Evolutionary conservation across 140 eudicot species (phyloP).

Genomic region (Flaveria floridana): DNA sequence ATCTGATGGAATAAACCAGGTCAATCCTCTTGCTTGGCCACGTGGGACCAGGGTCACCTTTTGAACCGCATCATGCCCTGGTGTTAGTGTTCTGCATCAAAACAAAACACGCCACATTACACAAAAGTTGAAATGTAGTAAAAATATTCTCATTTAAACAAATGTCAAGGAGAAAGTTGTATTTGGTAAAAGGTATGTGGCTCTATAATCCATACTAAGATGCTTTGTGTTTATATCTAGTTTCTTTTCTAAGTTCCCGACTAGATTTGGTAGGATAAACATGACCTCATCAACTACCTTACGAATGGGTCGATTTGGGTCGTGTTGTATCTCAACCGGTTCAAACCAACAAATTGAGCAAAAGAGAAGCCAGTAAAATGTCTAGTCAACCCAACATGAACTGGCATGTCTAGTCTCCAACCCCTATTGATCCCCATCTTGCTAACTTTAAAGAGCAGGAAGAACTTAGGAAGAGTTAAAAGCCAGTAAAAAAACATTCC

Average conservation of each 20-base stretch:
- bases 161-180: background rate
- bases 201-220: background rate
- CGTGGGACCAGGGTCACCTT: constrained; percentile 95
- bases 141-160: background rate
- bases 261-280: background rate
- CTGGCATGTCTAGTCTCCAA: background rate
- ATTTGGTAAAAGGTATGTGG: background rate
- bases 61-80: constrained; percentile 95
- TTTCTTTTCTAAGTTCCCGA: background rate
- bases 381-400: background rate
- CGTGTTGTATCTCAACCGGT: background rate
- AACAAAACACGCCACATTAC: background rate
- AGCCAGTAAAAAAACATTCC: background rate
- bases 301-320: background rate
- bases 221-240: background rate
- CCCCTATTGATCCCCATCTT: background rate
- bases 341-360: background rate
- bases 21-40: constrained; percentile 94
- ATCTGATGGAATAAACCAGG: constrained; percentile 93
- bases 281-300: background rate
- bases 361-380: background rate
- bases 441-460: background rate
- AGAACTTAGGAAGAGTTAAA: background rate
- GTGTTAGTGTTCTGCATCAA: constrained; percentile 77
- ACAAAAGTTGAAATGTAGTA: background rate